Evolutionary conservation across 345 rosid species (phyloP).

Genomic region (Gynandropsis gynandra): DNA sequence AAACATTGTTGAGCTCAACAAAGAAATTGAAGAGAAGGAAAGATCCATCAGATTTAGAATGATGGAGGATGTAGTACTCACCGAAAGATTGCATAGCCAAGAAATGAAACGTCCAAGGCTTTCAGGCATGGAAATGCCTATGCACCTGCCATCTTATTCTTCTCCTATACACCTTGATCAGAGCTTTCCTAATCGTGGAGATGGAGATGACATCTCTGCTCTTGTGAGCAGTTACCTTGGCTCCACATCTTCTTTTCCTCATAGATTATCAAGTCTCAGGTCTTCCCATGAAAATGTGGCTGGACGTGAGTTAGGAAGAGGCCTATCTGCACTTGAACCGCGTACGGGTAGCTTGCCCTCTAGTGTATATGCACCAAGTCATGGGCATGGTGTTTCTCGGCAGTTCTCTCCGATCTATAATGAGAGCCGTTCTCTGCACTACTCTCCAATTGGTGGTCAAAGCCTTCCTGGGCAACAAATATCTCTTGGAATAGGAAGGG

Average conservation of each 20-base stretch:
- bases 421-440: conserved; percentile 14
- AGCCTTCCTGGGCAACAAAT: conserved; percentile 27
- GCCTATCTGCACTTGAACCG: conserved; percentile 14
- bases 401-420: conserved; percentile 15
- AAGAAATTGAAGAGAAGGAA: conserved; percentile 29
- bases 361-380: conserved; percentile 19
- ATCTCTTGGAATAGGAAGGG: conserved; percentile 21
- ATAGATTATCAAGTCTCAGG: conserved; percentile 25
- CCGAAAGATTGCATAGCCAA: conserved; percentile 29
- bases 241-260: conserved; percentile 31
- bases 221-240: conserved; percentile 35
- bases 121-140: conserved; percentile 30
- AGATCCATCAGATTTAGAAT: conserved; percentile 40
- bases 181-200: conserved; percentile 23
- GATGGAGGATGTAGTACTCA: conserved; percentile 30
- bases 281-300: conserved; percentile 34
- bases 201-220: conserved; percentile 36
- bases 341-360: conserved; percentile 13
- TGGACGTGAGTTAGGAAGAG: conserved; percentile 20
- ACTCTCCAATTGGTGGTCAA: conserved; percentile 20
- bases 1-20: conserved; percentile 38
- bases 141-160: conserved; percentile 25
- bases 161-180: conserved; percentile 34
- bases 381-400: conserved; percentile 1
- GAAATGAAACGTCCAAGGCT: conserved; percentile 44